Evolutionary conservation across 2,329 filamentous ascomycete species (phyloP), one percentile per base, ranked within the genome.

Genomic region (Hypomyces perniciosus): DNA sequence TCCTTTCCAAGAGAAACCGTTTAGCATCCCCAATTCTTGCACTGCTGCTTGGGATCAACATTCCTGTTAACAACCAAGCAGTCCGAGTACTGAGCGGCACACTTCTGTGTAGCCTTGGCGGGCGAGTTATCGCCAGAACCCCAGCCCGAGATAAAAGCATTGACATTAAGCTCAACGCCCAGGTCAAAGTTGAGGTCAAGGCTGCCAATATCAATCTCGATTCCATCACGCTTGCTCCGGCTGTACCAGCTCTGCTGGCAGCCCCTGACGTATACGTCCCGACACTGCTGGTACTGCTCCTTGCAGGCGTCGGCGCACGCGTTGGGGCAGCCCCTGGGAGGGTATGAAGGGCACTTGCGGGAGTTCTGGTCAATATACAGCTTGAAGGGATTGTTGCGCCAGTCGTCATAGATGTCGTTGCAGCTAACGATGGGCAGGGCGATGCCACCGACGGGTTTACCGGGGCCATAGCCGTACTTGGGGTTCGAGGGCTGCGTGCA

Each of bases 381-480:
- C 69, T 81, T 81, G 68, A 78, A 79, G 13, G 70, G 69, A 56
- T 73, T 72, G 48, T 57, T 57, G 29, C 57, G 55, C 57, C 68
- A 75, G 54, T 79, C 73, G 6, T 54, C 51, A 52, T 67, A 61
- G 38, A 74, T 57, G 56, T 81, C 77, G 64, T 80, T 81, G 70
- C 78, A 81, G 27, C 72, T 74, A 31, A 81, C 70, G 50, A 77
- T 64, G 42, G 78, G 78, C 47, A 81, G 65, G 26, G 68, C 65
- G 48, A 81, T 79, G 53, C 68, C 72, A 44, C 76, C 78, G 12
- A 80, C 75, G 3, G 75, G 72, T 46, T 71, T 83, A 34, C 84
- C 80, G 2, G 85, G 83, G 1, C 80, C 82, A 61, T 90, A 92
- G 47, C 81, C 83, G 57, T 77, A 79, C 62, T 77, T 76, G 57